Conservation (phyloP, 2,329 filamentous ascomycete species). For the Metarhizium rileyi region DNA sequence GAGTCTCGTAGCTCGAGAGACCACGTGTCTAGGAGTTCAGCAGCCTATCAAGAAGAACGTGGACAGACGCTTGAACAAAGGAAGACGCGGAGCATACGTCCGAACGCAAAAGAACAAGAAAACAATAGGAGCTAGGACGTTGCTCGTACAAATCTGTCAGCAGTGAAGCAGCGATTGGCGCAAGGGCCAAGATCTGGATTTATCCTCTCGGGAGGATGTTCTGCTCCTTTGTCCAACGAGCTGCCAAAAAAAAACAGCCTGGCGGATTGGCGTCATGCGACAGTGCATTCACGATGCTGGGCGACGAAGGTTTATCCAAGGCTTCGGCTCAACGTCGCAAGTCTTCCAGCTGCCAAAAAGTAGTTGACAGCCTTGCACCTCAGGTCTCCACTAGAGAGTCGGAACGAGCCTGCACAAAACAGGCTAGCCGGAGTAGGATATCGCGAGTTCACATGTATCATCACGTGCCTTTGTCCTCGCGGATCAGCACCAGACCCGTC, state of each 20-base stretch:
- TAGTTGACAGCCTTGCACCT: slow-evolving; percentile 9
- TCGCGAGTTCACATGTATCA: not conserved
- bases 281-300: not conserved
- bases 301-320: slow-evolving; percentile 3
- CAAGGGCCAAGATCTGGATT: not conserved
- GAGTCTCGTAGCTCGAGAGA: not conserved
- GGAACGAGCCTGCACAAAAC: not conserved
- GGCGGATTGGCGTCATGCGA: not conserved
- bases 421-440: not conserved
- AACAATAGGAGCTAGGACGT: not conserved
- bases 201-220: not conserved
- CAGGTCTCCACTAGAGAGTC: not conserved
- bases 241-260: not conserved
- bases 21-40: not conserved
- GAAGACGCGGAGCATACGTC: not conserved
- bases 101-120: not conserved
- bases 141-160: not conserved
- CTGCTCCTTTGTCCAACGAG: not conserved
- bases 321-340: slow-evolving; percentile 3
- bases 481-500: no score
- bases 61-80: not conserved
- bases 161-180: not conserved
- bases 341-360: not conserved
- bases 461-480: not conserved
- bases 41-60: not conserved